Conservation (phyloP, 148 eudicot genomes). For the Mesembryanthemum crystallinum region DNA sequence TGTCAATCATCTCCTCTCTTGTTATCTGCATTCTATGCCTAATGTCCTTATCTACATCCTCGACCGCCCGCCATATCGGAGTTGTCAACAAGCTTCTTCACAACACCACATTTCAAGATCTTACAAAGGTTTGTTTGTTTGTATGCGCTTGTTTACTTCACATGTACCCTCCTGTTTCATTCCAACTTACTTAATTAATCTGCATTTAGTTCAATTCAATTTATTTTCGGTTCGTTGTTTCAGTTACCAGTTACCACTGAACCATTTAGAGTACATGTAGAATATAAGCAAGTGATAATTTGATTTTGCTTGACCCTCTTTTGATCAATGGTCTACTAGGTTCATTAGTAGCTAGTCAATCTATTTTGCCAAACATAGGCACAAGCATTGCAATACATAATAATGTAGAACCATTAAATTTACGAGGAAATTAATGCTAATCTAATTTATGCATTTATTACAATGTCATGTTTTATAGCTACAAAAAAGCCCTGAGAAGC, state of each 20-base stretch:
- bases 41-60: slow-evolving; percentile 4
- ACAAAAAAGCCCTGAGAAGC: slow-evolving; percentile 8
- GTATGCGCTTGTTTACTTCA: no score
- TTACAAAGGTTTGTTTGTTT: slow-evolving; percentile 16
- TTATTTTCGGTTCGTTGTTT: no score
- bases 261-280: background rate
- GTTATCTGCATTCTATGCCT: slow-evolving; percentile 29
- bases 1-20: slow-evolving; percentile 32
- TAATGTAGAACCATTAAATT: background rate
- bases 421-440: no score
- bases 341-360: background rate
- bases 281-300: background rate
- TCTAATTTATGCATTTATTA: background rate
- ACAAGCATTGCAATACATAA: background rate
- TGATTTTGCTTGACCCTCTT: no score
- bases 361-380: background rate
- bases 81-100: slow-evolving; percentile 16
- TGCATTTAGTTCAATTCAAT: no score
- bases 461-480: background rate
- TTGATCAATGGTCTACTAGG: background rate
- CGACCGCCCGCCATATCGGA: slow-evolving; percentile 31
- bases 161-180: no score
- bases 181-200: no score
- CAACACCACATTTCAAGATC: background rate
- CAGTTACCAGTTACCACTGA: no score